Evolutionary conservation across 495 filamentous ascomycete genomes (phyloP), one percentile per base, ranked within the genome.

Genomic region (Penicillium paxilli): DNA sequence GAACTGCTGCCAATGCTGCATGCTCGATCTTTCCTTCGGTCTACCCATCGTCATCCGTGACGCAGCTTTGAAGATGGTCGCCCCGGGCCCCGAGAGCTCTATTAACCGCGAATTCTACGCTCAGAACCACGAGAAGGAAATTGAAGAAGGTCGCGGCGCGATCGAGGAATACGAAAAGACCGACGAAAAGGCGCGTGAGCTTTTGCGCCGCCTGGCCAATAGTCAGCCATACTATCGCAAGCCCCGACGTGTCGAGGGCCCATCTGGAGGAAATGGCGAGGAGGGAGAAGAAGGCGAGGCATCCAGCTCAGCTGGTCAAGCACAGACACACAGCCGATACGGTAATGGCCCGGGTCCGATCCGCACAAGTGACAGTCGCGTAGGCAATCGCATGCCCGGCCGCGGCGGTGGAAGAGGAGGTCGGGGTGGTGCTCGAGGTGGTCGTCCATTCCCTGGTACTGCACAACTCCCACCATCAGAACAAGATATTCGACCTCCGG

Each of bases 1-100:
- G 77, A 97, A 97, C 77, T 95, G 94, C 76, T 98, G 94, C 69
- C 94, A 98, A 74, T 96, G 89, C 72, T 98, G 94, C 77, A 97
- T 98, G 91, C 86, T 97, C 44, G 94, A 98, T 81, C 76, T 98
- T 51, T 89, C 88, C 17, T 98, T 96, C 69, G 94, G 95, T 47
- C 73, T 98, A 28, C 94, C 95, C 19, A 96, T 97, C 62, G 85
- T 88, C 40, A 87, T 98, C 44, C 85, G 94, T 57, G 94, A 98
- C 77, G 93, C 94, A n/a, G 94, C 94, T 1, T 81, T 98, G 46
- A 96, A 97, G 77, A 93, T 98, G 82, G 88, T 97, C 17, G 91
- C 92, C 10, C 92, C 92, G 1, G 94, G 94, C 2, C 94, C 94
- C 2, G 80, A 89, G 55, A 94, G 90, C 71, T 85, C 86, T 23